Conservation (phyloP, 2,329 filamentous ascomycete genomes). For the Aspergillus pseudoviridinutans region DNA sequence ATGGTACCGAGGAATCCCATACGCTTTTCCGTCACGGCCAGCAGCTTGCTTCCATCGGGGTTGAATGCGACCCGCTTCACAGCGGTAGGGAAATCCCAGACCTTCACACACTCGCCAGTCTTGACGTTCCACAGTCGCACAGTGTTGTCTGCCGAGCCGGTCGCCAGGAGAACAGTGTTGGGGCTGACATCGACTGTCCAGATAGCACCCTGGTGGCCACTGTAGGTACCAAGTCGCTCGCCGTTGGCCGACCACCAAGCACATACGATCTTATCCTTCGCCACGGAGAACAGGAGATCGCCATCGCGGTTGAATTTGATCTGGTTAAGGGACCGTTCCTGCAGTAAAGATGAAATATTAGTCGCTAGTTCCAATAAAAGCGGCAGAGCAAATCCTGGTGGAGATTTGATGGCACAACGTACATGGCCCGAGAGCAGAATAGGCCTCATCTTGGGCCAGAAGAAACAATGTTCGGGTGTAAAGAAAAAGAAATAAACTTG, state of each 20-base stretch:
- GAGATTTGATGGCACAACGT: slow-evolving; percentile 29
- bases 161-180: slow-evolving; percentile 84
- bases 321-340: slow-evolving; percentile 91
- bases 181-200: slow-evolving; percentile 98
- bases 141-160: slow-evolving; percentile 95
- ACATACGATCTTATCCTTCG: slow-evolving; percentile 96
- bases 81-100: slow-evolving; percentile 94
- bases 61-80: slow-evolving; percentile 98
- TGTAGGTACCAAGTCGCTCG: slow-evolving; percentile 94
- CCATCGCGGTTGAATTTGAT: slow-evolving; percentile 95
- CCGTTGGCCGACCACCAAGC: slow-evolving; percentile 97
- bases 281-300: slow-evolving; percentile 91
- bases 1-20: slow-evolving; percentile 96
- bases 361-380: slow-evolving; percentile 11
- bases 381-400: slow-evolving; percentile 4
- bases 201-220: slow-evolving; percentile 94
- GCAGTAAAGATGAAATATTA: slow-evolving; percentile 13
- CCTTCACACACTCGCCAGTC: slow-evolving; percentile 88
- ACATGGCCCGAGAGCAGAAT: slow-evolving; percentile 93
- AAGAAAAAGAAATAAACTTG: slow-evolving; percentile 10
- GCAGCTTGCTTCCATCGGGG: slow-evolving; percentile 82
- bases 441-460: slow-evolving; percentile 74
- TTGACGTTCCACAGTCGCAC: slow-evolving; percentile 96
- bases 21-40: slow-evolving; percentile 97
- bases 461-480: slow-evolving; percentile 4